A percentile compares a stretch with the other conserved stretches of the same genome.
These are phyloP conservation scores for Vicia sativa DNA, from an alignment of 306 rosid species.

Conservation along the genomic window DNA sequence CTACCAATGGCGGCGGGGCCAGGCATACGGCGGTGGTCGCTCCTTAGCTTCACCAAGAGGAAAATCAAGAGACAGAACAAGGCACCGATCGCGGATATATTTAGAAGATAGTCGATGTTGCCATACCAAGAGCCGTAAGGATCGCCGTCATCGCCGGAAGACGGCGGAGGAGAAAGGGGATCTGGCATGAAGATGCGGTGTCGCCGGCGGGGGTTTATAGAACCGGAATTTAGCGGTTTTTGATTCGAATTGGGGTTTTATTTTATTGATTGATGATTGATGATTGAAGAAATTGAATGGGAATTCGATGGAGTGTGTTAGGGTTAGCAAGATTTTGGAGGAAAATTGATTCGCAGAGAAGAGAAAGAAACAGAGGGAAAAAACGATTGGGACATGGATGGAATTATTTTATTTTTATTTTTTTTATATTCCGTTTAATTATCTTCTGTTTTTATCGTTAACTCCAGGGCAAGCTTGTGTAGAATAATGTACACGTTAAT, in stretches of 20 bases:
- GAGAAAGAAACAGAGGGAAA: neutral
- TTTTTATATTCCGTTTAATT: neutral
- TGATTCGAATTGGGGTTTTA: constrained; percentile 20
- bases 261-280: constrained; percentile 44
- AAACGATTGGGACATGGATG: constrained; percentile 14
- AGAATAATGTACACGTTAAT: neutral
- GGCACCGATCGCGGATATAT: constrained; percentile 89
- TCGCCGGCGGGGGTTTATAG: constrained; percentile 26
- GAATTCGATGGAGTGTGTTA: constrained; percentile 14
- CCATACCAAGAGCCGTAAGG: constrained; percentile 69
- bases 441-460: constrained; percentile 10
- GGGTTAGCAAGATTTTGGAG: constrained; percentile 36
- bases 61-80: constrained; percentile 72
- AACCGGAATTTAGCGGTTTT: constrained; percentile 25
- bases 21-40: constrained; percentile 93
- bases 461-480: constrained; percentile 1
- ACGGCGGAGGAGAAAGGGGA: constrained; percentile 61
- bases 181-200: constrained; percentile 37
- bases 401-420: neutral
- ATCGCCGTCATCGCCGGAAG: constrained; percentile 48
- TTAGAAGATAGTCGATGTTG: constrained; percentile 83
- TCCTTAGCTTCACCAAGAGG: constrained; percentile 87
- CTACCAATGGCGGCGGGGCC: constrained; percentile 74
- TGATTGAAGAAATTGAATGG: constrained; percentile 29
- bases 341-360: constrained; percentile 1